phyloP scores from a whole-genome alignment of 2,329 filamentous ascomycete species.

The Aspergillus arachidicola region DNA sequence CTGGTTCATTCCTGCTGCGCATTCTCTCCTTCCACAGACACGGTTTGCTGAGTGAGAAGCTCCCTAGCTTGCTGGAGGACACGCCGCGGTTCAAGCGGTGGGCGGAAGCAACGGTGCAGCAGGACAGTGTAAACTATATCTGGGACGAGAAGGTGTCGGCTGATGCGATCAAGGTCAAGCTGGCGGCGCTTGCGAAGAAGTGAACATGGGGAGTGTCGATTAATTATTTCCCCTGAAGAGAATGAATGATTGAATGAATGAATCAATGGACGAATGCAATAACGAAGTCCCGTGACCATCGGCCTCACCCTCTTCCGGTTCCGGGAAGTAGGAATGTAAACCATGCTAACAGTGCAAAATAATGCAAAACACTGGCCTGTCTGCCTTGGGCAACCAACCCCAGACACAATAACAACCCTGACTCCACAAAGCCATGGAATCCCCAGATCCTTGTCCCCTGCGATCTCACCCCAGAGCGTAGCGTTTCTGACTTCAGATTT shows the following conservation, averaged over 20 bases:
- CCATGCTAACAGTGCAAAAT: background rate
- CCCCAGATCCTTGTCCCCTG: too few relatives aligned
- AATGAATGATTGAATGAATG: background rate
- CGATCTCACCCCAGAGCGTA: too few relatives aligned
- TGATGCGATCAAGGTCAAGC: constrained; percentile 46
- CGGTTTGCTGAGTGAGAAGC: constrained; percentile 49
- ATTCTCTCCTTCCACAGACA: constrained; percentile 58
- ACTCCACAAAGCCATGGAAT: too few relatives aligned
- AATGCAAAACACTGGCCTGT: too few relatives aligned
- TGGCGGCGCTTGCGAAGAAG: constrained; percentile 24
- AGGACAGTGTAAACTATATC: constrained; percentile 68
- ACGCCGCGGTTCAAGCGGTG: constrained; percentile 71
- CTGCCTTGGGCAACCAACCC: too few relatives aligned
- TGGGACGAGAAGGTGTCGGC: constrained; percentile 58
- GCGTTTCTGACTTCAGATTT: too few relatives aligned
- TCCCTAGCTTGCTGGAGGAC: constrained; percentile 52
- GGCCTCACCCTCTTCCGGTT: background rate
- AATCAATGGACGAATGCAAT: background rate
- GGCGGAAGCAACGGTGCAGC: constrained; percentile 60
- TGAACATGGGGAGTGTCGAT: background rate
- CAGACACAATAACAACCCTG: too few relatives aligned
- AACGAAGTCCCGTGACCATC: background rate
- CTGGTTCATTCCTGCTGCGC: constrained; percentile 64
- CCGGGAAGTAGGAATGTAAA: background rate
- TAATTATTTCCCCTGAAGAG: background rate